These are phyloP conservation scores for Petrea volubilis DNA, from an alignment of 257 asterid genomes.

Conservation along the genomic window DNA sequence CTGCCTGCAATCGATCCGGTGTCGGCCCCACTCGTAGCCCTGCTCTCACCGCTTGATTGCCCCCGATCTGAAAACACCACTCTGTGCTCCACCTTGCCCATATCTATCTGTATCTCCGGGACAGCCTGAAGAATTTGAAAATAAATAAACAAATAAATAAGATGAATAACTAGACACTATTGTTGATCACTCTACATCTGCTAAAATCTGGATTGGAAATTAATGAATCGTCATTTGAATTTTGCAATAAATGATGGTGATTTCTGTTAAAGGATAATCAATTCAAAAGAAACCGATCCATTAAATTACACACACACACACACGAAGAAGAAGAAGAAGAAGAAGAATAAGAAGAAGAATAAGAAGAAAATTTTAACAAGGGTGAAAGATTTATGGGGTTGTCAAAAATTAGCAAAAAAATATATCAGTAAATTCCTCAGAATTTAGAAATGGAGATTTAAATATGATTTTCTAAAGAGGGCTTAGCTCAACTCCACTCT, in stretches of 20 bases:
- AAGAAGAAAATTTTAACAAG: too few species aligned
- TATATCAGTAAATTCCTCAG: not conserved
- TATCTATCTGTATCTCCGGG: conserved; percentile 90
- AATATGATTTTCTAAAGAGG: not conserved
- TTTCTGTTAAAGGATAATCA: not conserved
- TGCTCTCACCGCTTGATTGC: conserved; percentile 93
- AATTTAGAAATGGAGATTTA: not conserved
- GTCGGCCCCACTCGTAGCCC: conserved; percentile 86
- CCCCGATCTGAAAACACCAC: conserved; percentile 89
- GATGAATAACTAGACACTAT: too few species aligned
- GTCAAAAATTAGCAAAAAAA: not conserved
- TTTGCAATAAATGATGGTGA: not conserved
- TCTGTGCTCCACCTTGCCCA: conserved; percentile 95
- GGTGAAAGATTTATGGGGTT: not conserved
- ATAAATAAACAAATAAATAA: not conserved
- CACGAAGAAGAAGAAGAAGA: too few species aligned
- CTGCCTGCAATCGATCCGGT: conserved; percentile 75
- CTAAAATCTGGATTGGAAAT: too few species aligned
- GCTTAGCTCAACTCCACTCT: not conserved
- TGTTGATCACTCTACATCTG: too few species aligned
- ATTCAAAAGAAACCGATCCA: not conserved
- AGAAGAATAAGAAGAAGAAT: too few species aligned
- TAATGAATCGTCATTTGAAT: not conserved
- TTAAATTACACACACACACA: not conserved
- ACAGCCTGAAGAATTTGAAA: conserved; percentile 46